Evolutionary conservation across 305 asterid genomes (phyloP), one percentile per base, ranked within the genome.

Genomic region (Fraxinus platypoda): DNA sequence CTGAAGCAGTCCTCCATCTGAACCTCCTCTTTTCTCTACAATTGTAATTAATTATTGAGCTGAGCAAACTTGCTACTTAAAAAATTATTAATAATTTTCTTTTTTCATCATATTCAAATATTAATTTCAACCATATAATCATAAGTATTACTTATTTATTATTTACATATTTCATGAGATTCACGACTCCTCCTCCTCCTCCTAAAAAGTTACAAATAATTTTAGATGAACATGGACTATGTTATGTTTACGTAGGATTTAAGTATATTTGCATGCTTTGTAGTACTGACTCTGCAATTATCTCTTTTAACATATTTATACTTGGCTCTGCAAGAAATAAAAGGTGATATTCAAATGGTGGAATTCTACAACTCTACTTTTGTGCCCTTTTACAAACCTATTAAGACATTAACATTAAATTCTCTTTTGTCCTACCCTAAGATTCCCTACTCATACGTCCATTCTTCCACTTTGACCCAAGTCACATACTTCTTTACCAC

Each of bases 281-380:
- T 46, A 46, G 19, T 13, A 46, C 57, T 12, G 57, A 12, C 52
- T 38, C 41, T 37, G 83, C 52, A 41, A 0, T 12, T 43, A 0
- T 11, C 12, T 11, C 1, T 12, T 6, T 2, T 12, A 43, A 43
- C 54, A 2, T 46, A 46, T 46, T 52, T 35, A 38, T 8, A 83
- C 15, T 3, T 31, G 23, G 78, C 72, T 77, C 89, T 77, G 78
- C 82, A 82, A 80, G 86, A 84, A 80, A 59, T 57, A 49, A 11
- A 43, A 46, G 57, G 19, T 46, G 5, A 13, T 46, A 3, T 46
- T 0, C 19, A 46, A 43, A 43, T 49, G 8, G 21, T 15, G 21
- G 21, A 49, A 15, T 49, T 49, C 59, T 49, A 49, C 21, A 3
- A 3, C 52, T 41, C 19, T 49, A 15, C 19, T 49, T 15, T 49